phyloP scores from a whole-genome alignment of 345 rosid genomes.

The Garcia nutans region DNA sequence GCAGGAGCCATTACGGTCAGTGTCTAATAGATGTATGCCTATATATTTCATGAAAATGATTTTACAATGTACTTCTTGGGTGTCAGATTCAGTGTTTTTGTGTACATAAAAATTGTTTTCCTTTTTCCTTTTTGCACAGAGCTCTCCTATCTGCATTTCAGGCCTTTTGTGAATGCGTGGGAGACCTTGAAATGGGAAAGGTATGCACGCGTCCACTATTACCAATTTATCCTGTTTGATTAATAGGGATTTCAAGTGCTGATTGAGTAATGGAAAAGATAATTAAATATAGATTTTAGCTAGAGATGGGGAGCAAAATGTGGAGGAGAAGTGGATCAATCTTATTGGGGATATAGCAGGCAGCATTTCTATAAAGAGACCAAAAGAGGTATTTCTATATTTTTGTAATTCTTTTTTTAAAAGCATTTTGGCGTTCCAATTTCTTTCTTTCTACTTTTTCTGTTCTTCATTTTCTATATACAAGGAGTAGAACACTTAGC shows the following conservation, averaged over 20 bases:
- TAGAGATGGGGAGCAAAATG: slow-evolving; percentile 79
- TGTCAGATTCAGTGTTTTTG: not conserved
- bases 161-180: slow-evolving; percentile 97
- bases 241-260: slow-evolving; percentile 11
- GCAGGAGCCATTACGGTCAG: slow-evolving; percentile 81
- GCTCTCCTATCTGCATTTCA: slow-evolving; percentile 85
- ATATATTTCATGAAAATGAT: slow-evolving; percentile 5
- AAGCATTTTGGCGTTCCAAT: not conserved
- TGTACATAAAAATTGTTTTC: not conserved
- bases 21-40: not conserved
- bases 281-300: slow-evolving; percentile 69
- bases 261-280: slow-evolving; percentile 13
- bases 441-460: not conserved
- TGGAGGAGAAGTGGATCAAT: slow-evolving; percentile 89
- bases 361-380: slow-evolving; percentile 92
- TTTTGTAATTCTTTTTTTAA: not conserved
- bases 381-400: slow-evolving; percentile 69
- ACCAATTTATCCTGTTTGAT: not conserved
- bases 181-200: slow-evolving; percentile 99
- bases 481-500: not conserved
- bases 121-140: slow-evolving; percentile 46
- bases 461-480: not conserved
- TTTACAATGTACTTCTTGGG: not conserved
- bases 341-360: slow-evolving; percentile 84
- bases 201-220: slow-evolving; percentile 33